Conservation (phyloP, 805 yeast species). For the Phaffomyces antillensis region DNA sequence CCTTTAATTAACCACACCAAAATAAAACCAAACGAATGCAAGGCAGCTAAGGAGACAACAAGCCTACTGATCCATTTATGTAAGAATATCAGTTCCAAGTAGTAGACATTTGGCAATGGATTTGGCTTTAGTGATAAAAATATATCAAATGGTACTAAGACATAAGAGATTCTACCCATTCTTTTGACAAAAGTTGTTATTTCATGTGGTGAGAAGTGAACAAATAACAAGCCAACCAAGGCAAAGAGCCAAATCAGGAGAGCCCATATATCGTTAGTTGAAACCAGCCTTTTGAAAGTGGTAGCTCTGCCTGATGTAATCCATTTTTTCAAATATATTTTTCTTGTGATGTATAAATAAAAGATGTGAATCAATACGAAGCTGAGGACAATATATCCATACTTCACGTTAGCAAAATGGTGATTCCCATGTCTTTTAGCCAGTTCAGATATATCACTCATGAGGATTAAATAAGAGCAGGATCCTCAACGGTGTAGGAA, state of each 20-base stretch:
- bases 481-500: too few relatives aligned
- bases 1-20: conserved; percentile 40
- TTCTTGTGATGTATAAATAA: conserved; percentile 28
- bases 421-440: conserved; percentile 41
- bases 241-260: conserved; percentile 30
- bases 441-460: background rate
- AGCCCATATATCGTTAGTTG: conserved; percentile 29
- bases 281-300: conserved; percentile 24
- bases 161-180: conserved; percentile 54
- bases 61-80: conserved; percentile 71
- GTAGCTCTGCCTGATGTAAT: conserved; percentile 32
- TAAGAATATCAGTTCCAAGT: conserved; percentile 45
- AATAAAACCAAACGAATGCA: conserved; percentile 50
- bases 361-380: conserved; percentile 35
- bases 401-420: conserved; percentile 52
- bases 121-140: conserved; percentile 51
- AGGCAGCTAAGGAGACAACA: conserved; percentile 35
- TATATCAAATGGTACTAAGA: conserved; percentile 50
- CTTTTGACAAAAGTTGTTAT: conserved; percentile 41
- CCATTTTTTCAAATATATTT: conserved; percentile 31
- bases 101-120: conserved; percentile 39
- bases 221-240: conserved; percentile 26
- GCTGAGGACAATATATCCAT: conserved; percentile 47
- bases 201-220: conserved; percentile 28
- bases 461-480: background rate